phyloP scores from a whole-genome alignment of 345 rosid genomes.

The Euphorbia peplus region DNA sequence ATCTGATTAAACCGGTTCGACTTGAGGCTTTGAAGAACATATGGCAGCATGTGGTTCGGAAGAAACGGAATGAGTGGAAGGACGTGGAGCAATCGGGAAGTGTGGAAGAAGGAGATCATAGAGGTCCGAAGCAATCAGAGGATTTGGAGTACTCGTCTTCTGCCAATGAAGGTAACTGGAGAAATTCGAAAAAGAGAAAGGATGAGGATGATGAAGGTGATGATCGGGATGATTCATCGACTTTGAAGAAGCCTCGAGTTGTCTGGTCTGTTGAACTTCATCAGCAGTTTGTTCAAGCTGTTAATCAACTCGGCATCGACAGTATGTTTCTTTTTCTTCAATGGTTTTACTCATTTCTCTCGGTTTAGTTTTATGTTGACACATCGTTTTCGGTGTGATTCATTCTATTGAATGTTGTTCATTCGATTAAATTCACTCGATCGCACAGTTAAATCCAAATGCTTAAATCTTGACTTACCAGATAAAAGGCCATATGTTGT shows the following conservation, averaged over 20 bases:
- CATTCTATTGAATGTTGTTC: not conserved
- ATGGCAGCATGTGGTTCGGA: slow-evolving; percentile 32
- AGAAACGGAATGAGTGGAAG: slow-evolving; percentile 26
- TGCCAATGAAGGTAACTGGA: slow-evolving; percentile 31
- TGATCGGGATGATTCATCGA: slow-evolving; percentile 78
- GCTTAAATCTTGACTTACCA: not conserved
- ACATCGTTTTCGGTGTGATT: not conserved
- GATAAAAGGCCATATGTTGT: not conserved
- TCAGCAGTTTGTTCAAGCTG: slow-evolving; percentile 35
- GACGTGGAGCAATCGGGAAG: slow-evolving; percentile 34
- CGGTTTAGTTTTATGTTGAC: not conserved
- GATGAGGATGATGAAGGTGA: slow-evolving; percentile 44
- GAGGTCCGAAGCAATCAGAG: slow-evolving; percentile 23
- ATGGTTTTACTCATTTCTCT: not conserved
- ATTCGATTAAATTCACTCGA: not conserved
- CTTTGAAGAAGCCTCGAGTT: slow-evolving; percentile 39
- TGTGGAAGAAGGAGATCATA: slow-evolving; percentile 31
- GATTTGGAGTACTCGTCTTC: slow-evolving; percentile 32
- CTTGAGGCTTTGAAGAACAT: slow-evolving; percentile 35
- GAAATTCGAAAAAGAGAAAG: slow-evolving; percentile 31
- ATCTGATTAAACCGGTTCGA: slow-evolving; percentile 37
- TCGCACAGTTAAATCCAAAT: not conserved
- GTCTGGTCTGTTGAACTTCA: slow-evolving; percentile 40
- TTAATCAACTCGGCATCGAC: slow-evolving; percentile 36
- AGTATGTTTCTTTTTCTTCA: slow-evolving; percentile 17